Percentiles rank a stretch among this genome's conserved stretches.
phyloP scores from a whole-genome alignment of 2,329 filamentous ascomycete genomes.

The Didymella arachidicola region DNA sequence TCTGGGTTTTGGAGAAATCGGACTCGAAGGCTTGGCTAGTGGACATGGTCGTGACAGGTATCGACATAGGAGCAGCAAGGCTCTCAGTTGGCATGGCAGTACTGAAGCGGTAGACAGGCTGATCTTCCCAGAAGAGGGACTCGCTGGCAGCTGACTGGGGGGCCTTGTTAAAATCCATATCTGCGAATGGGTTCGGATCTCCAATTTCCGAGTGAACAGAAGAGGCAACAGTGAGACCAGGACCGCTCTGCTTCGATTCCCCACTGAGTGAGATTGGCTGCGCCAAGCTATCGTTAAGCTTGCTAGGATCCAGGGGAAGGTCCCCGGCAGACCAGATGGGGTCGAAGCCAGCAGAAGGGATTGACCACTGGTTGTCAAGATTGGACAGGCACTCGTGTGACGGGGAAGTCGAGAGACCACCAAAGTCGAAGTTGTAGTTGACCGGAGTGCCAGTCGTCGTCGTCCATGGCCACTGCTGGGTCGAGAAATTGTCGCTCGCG shows the following conservation, averaged over 20 bases:
- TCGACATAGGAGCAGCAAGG: slow-evolving; percentile 35
- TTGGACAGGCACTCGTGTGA: slow-evolving; percentile 50
- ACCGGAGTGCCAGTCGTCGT: slow-evolving; percentile 35
- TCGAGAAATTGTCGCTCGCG: slow-evolving; percentile 42
- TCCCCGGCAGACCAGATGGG: slow-evolving; percentile 52
- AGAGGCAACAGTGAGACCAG: slow-evolving; percentile 51
- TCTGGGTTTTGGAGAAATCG: slow-evolving; percentile 41
- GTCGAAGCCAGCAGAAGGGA: slow-evolving; percentile 47
- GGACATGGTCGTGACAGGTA: slow-evolving; percentile 32
- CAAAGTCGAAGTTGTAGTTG: slow-evolving; percentile 43
- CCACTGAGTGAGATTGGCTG: slow-evolving; percentile 53
- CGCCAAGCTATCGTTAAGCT: slow-evolving; percentile 44
- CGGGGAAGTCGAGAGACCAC: slow-evolving; percentile 50
- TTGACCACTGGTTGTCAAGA: slow-evolving; percentile 46
- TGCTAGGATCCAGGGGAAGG: slow-evolving; percentile 51
- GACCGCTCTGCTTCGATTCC: slow-evolving; percentile 51
- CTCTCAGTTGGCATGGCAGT: slow-evolving; percentile 36
- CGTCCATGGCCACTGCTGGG: slow-evolving; percentile 47
- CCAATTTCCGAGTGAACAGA: slow-evolving; percentile 53
- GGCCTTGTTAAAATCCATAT: slow-evolving; percentile 46
- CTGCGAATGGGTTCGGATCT: slow-evolving; percentile 44
- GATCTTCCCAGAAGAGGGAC: slow-evolving; percentile 50
- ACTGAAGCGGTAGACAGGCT: slow-evolving; percentile 44
- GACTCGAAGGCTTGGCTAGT: slow-evolving; percentile 40
- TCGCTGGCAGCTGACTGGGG: slow-evolving; percentile 45